Evolutionary conservation across 2,329 filamentous ascomycete species (phyloP), one percentile per base, ranked within the genome.

Genomic region (Pseudopithomyces maydicus): DNA sequence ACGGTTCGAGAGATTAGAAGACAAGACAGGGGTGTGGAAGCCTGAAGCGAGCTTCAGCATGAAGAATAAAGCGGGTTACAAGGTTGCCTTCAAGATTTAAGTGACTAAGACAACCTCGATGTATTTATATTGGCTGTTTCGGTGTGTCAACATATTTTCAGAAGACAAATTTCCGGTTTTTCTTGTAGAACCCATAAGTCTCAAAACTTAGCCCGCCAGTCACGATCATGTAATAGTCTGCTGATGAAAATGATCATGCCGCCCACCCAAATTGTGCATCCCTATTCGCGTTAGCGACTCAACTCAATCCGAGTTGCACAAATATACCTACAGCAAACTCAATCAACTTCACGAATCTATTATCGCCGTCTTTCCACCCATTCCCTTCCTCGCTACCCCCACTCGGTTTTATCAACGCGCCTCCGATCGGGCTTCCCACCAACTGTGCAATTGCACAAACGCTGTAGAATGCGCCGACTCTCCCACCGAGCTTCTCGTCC

Each of bases 401-500:
- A 15, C 14, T 17, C 17, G 17, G 57, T 2, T 51, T 58, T 11
- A 75, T 72, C 10, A 77, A 59, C 2, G 70, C 69, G 6, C 89
- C 89, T 1, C 82, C 88, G 65, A 91, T 88, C 0, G 89, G 89
- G 48, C 82, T 86, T 0, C 88, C 87, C 0, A 86, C 86, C 49
- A 93, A 76, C 1, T 86, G 87, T 6, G 87, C 89, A 26, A 92
- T 76, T 1, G 85, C 82, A 55, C 86, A 80, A 46, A 87, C 72
- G n/a, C 85, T 82, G 69, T 89, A 90, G 23, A 85, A 80, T 0
- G 84, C 82, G 1, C 90, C 90, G 2, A 83, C 87, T 5, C 90
- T 81, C 1, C 87, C 83, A n/a, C 90, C 90, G 29, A 92, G 87
- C 70, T 90, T 82, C 17, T 84, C 80, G 35, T 91, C 82, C 41